Base-by-base conservation (phyloP, 139 green algal genomes). In the Chlorella sp. region DNA sequence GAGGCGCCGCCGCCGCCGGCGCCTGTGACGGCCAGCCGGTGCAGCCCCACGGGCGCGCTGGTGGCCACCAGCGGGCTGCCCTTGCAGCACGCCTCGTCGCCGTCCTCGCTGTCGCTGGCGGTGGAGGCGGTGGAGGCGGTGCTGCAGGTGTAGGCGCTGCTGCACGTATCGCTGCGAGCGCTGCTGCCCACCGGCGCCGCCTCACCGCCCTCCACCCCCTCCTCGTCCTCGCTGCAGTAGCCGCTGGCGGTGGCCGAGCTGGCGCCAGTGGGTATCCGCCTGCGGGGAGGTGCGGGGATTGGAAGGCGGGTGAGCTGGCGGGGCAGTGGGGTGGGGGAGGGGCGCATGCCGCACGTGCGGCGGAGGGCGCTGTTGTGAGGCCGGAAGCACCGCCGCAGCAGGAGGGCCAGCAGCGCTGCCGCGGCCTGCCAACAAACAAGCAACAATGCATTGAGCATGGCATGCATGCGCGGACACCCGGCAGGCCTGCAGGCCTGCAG, bases 71-170 rank as follows among this genome's bases (percentile, higher is more conserved):
- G 60, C n/a, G 60, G 58, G 40, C 56, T 73, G 60, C 32, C 76
- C 76, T 82, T 82, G 76, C 76, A 70, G 54, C 70, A 54, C 43
- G 43, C 28, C 72, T 38, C 72, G 9, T 78, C 72, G 72, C 34
- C 70, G n/a, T 73, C 78, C 43, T 90, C 86, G 64, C 82, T 83
- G 72, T 90, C 86, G 40, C 68, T 86, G 58, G 80, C 73, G 48
- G 76, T 84, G 58, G 75, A 85, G 7, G 80, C 54, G 11, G 86
- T 85, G 43, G 72, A 76, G 32, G 83, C 68, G n/a, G 72, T 60
- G 69, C 75, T 82, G 82, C 76, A 54, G 68, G 67, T 79, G 67
- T 36, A 85, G 51, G 64, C 43, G 30, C 62, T 76, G 78, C 28
- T 44, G 41, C 40, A 32, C 38, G 43, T 40, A 16, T 58, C 60